Conservation (phyloP, 768 basidiomycete genomes). For the Tricholomella constricta region DNA sequence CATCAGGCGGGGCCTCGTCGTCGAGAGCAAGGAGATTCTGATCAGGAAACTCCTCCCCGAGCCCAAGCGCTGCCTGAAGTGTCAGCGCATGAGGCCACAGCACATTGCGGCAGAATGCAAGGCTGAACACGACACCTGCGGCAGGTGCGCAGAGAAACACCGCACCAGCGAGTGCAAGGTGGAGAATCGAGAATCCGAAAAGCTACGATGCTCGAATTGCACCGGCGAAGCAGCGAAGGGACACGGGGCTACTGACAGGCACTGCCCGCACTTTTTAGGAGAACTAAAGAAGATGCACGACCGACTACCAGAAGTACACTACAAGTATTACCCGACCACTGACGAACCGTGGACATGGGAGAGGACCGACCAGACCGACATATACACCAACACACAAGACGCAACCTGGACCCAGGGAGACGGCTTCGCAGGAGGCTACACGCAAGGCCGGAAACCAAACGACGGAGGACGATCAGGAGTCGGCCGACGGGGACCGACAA, state of each 20-base stretch:
- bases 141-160: conserved; percentile 19
- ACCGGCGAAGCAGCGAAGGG: conserved; percentile 8
- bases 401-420: too few species aligned
- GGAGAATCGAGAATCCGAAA: not conserved
- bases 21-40: conserved; percentile 14
- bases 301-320: conserved; percentile 16
- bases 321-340: conserved; percentile 15
- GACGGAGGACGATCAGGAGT: too few species aligned
- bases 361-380: too few species aligned
- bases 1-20: conserved; percentile 4
- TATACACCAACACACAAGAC: too few species aligned
- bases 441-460: too few species aligned
- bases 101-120: conserved; percentile 18
- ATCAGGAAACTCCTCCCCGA: conserved; percentile 21
- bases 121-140: conserved; percentile 9
- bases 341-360: too few species aligned
- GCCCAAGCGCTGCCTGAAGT: conserved; percentile 27
- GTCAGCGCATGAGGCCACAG: conserved; percentile 16
- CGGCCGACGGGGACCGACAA: too few species aligned
- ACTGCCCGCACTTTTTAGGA: conserved; percentile 15
- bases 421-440: too few species aligned
- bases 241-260: conserved; percentile 29
- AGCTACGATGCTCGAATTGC: conserved; percentile 26
- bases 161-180: conserved; percentile 17
- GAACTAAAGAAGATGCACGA: conserved; percentile 8